phyloP scores from a whole-genome alignment of 1,139 yeast species.

The Zygotorulaspora mrakii region DNA sequence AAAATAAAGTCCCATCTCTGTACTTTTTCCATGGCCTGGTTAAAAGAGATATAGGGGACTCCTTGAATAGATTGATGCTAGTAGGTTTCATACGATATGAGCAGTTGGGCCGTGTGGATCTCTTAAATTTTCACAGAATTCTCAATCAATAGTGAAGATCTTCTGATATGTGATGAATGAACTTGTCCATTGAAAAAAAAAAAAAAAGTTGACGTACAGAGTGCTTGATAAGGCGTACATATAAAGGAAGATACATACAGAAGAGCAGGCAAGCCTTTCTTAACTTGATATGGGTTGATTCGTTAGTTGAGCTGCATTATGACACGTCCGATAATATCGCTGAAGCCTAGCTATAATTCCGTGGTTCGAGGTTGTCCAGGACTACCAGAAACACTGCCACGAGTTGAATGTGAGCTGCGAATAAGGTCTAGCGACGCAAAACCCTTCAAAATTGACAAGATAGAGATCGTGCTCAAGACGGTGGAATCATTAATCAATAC shows the following conservation, averaged over 20 bases:
- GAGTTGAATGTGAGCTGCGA: slow-evolving; percentile 37
- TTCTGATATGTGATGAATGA: too few species aligned
- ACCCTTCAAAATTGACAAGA: slow-evolving; percentile 74
- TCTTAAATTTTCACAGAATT: too few species aligned
- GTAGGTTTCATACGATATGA: slow-evolving; percentile 50
- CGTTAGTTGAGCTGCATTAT: slow-evolving; percentile 4
- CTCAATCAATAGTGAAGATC: too few species aligned
- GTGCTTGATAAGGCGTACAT: neutral
- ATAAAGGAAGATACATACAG: neutral
- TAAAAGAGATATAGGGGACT: slow-evolving; percentile 49
- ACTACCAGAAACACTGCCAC: slow-evolving; percentile 51
- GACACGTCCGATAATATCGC: slow-evolving; percentile 35
- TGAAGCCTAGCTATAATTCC: slow-evolving; percentile 48
- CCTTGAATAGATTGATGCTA: slow-evolving; percentile 49
- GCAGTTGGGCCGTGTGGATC: too few species aligned
- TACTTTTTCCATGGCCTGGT: slow-evolving; percentile 88
- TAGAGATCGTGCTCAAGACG: slow-evolving; percentile 42
- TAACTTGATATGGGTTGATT: neutral
- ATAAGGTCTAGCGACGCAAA: slow-evolving; percentile 45
- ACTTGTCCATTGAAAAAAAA: neutral
- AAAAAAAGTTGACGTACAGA: slow-evolving; percentile 3
- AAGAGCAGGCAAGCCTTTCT: neutral
- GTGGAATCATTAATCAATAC: slow-evolving; percentile 33
- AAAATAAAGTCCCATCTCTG: slow-evolving; percentile 79
- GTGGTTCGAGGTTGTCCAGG: slow-evolving; percentile 63